Conservation (phyloP, 768 basidiomycete species). For the Leccinum subgranulosum region DNA sequence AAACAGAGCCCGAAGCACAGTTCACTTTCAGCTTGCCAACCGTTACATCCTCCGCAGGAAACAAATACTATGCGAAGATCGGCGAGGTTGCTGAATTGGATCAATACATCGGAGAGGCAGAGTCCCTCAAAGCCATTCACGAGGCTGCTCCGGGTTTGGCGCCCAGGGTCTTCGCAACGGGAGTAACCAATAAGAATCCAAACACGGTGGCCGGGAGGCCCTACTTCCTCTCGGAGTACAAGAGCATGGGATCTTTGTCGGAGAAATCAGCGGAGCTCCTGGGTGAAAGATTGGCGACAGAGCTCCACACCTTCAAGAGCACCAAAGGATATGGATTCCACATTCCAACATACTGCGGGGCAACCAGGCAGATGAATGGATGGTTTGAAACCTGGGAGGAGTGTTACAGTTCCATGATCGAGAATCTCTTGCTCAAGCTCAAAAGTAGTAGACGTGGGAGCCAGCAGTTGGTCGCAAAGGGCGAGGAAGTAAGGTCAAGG, state of each 20-base stretch:
- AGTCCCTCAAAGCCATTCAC: constrained; percentile 62
- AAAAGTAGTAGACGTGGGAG: constrained; percentile 39
- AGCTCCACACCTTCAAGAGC: constrained; percentile 59
- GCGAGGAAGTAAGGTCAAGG: constrained; percentile 47
- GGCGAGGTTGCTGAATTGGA: constrained; percentile 52
- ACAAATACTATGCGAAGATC: constrained; percentile 59
- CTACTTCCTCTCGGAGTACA: constrained; percentile 76
- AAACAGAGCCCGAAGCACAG: constrained; percentile 48
- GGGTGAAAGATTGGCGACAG: constrained; percentile 60
- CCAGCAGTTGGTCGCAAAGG: constrained; percentile 47
- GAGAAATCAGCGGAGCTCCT: constrained; percentile 45
- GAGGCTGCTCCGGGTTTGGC: constrained; percentile 66
- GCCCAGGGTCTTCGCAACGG: constrained; percentile 53
- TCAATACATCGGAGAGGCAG: constrained; percentile 67
- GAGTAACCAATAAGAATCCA: constrained; percentile 30
- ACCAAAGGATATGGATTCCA: constrained; percentile 62
- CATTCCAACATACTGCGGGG: constrained; percentile 75
- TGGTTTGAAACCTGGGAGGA: constrained; percentile 72
- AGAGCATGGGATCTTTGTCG: constrained; percentile 49
- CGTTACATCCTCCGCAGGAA: constrained; percentile 55
- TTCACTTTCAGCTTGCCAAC: constrained; percentile 46
- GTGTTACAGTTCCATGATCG: constrained; percentile 62
- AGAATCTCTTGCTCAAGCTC: constrained; percentile 51
- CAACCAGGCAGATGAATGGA: constrained; percentile 66
- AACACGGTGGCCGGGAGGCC: constrained; percentile 40